phyloP scores from a whole-genome alignment of 106 monocot genomes.

The Acorus gramineus region DNA sequence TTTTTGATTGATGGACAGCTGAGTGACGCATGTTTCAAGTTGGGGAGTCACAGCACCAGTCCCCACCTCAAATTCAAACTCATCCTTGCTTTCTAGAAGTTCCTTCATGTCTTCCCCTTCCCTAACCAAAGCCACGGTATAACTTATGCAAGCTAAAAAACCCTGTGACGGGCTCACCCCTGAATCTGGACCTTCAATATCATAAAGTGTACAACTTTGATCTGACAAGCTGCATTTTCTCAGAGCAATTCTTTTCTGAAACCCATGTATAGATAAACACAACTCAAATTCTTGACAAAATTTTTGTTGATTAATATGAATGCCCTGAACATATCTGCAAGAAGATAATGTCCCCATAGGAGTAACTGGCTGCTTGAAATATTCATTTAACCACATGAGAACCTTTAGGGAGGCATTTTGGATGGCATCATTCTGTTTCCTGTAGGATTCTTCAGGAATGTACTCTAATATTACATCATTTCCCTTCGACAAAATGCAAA shows the following conservation, averaged over 20 bases:
- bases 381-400: slow-evolving; percentile 52
- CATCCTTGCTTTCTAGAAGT: slow-evolving; percentile 56
- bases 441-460: slow-evolving; percentile 26
- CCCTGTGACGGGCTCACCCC: slow-evolving; percentile 48
- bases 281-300: slow-evolving; percentile 41
- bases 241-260: not conserved
- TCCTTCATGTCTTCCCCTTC: slow-evolving; percentile 18
- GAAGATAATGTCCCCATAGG: slow-evolving; percentile 21
- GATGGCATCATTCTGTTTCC: slow-evolving; percentile 77
- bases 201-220: slow-evolving; percentile 8
- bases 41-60: slow-evolving; percentile 57
- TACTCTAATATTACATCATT: slow-evolving; percentile 43
- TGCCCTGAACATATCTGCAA: slow-evolving; percentile 20
- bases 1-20: slow-evolving; percentile 63
- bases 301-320: slow-evolving; percentile 20
- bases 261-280: slow-evolving; percentile 19
- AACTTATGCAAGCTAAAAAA: slow-evolving; percentile 64
- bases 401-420: slow-evolving; percentile 67
- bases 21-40: slow-evolving; percentile 56
- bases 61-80: slow-evolving; percentile 93
- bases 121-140: slow-evolving; percentile 36
- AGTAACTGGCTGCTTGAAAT: slow-evolving; percentile 37
- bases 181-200: slow-evolving; percentile 55
- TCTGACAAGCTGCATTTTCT: slow-evolving; percentile 7
- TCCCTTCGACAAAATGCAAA: slow-evolving; percentile 57